Evolutionary conservation across 306 rosid genomes (phyloP).

Genomic region (Crotalaria pallida): DNA sequence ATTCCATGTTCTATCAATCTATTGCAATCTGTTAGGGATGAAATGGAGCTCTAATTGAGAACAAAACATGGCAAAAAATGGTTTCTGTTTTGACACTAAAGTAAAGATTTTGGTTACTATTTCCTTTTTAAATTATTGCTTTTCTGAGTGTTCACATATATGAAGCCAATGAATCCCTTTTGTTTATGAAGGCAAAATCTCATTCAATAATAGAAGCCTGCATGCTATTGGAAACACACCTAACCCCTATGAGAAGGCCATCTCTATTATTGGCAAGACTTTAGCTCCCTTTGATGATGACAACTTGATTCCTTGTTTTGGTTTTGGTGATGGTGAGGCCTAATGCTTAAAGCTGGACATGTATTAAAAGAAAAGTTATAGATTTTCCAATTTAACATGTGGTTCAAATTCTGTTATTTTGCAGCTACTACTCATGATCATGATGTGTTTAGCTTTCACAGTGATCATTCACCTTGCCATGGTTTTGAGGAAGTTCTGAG

Average conservation of each 20-base stretch:
- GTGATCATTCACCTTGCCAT: conserved; percentile 72
- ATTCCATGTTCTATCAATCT: neutral
- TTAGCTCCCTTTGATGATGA: conserved; percentile 93
- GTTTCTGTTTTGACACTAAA: neutral
- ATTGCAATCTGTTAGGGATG: neutral
- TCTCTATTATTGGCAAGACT: conserved; percentile 77
- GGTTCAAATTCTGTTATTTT: conserved; percentile 6
- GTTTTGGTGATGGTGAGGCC: conserved; percentile 82
- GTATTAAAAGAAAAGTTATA: neutral
- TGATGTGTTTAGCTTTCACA: conserved; percentile 84
- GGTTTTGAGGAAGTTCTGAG: conserved; percentile 82
- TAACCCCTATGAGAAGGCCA: conserved; percentile 87
- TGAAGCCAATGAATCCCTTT: conserved; percentile 21
- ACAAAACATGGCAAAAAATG: neutral
- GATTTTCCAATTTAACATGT: neutral
- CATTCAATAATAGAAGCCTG: conserved; percentile 69
- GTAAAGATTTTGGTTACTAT: neutral
- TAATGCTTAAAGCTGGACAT: conserved; percentile 8
- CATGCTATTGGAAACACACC: conserved; percentile 68
- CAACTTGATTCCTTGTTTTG: conserved; percentile 90
- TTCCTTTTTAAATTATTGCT: neutral
- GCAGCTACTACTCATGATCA: conserved; percentile 84
- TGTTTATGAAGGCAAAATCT: conserved; percentile 53
- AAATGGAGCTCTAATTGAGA: neutral
- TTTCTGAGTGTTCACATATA: neutral